Evolutionary conservation across 768 basidiomycete genomes (phyloP).

Genomic region (Tephrocybe sp.): DNA sequence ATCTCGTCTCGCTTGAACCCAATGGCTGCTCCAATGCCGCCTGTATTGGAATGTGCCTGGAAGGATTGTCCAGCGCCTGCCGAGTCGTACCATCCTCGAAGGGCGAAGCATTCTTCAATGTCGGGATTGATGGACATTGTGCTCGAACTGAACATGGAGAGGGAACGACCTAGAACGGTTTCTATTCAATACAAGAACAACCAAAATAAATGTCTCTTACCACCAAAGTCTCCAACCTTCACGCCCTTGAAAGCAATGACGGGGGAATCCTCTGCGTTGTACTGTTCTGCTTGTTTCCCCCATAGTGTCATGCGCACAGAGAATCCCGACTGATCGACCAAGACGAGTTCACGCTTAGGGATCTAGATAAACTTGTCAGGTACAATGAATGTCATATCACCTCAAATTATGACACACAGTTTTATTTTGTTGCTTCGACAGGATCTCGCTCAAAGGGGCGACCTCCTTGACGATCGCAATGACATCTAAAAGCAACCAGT

Average conservation of each 20-base stretch:
- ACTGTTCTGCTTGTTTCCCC: conserved; percentile 93
- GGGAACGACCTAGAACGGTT: conserved; percentile 60
- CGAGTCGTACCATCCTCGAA: conserved; percentile 92
- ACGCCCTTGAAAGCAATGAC: conserved; percentile 94
- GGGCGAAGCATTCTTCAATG: conserved; percentile 80
- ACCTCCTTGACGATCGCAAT: conserved; percentile 85
- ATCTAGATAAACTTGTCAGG: conserved; percentile 44
- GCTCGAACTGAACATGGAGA: conserved; percentile 82
- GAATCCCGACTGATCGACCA: conserved; percentile 83
- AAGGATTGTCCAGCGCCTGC: conserved; percentile 64
- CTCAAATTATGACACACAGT: conserved; percentile 40
- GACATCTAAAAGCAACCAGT: conserved; percentile 58
- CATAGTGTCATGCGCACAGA: conserved; percentile 87
- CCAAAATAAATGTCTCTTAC: conserved; percentile 31
- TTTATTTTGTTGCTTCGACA: conserved; percentile 71
- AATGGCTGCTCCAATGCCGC: conserved; percentile 29
- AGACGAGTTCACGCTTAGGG: conserved; percentile 82
- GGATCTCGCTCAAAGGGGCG: conserved; percentile 66
- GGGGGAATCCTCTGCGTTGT: conserved; percentile 53
- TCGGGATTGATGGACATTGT: conserved; percentile 88
- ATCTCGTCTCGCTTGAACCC: conserved; percentile 72
- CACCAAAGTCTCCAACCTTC: conserved; percentile 90
- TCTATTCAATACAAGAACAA: neutral
- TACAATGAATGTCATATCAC: neutral
- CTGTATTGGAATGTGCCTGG: conserved; percentile 62